Percentiles rank a stretch among this genome's conserved stretches.
These are phyloP conservation scores for Thermomyces lanuginosus DNA, from an alignment of 2,329 filamentous ascomycete species.

Conservation along the genomic window DNA sequence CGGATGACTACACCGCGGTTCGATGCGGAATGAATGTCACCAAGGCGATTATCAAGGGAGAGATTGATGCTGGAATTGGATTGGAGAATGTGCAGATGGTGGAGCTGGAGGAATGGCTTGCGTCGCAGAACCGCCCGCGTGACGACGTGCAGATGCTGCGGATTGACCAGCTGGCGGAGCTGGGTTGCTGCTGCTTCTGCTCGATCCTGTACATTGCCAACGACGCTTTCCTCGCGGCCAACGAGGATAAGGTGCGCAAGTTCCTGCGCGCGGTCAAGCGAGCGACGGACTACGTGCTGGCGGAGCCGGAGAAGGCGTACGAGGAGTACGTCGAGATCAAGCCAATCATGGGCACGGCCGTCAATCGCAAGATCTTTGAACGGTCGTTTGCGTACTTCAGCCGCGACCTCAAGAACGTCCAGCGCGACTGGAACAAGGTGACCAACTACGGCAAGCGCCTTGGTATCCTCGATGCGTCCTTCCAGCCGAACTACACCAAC, in stretches of 20 bases:
- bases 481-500: constrained; percentile 61
- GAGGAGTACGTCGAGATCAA: constrained; percentile 56
- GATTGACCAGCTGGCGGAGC: constrained; percentile 62
- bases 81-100: constrained; percentile 76
- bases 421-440: constrained; percentile 61
- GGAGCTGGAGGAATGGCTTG: constrained; percentile 62
- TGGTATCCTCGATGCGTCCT: constrained; percentile 46
- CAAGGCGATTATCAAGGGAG: constrained; percentile 56
- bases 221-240: constrained; percentile 48
- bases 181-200: constrained; percentile 75
- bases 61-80: constrained; percentile 59
- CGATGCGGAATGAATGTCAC: constrained; percentile 71
- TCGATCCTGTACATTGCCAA: constrained; percentile 68
- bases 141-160: constrained; percentile 63
- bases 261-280: constrained; percentile 60
- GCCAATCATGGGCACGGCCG: constrained; percentile 47
- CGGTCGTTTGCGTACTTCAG: constrained; percentile 64
- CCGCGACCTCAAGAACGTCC: constrained; percentile 56
- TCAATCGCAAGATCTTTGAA: constrained; percentile 68
- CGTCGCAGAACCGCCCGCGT: constrained; percentile 43
- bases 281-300: constrained; percentile 56
- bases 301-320: constrained; percentile 47
- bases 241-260: constrained; percentile 48
- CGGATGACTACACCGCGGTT: constrained; percentile 57
- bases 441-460: constrained; percentile 61